phyloP scores from a whole-genome alignment of 257 asterid species.

The Solanum pimpinellifolium region DNA sequence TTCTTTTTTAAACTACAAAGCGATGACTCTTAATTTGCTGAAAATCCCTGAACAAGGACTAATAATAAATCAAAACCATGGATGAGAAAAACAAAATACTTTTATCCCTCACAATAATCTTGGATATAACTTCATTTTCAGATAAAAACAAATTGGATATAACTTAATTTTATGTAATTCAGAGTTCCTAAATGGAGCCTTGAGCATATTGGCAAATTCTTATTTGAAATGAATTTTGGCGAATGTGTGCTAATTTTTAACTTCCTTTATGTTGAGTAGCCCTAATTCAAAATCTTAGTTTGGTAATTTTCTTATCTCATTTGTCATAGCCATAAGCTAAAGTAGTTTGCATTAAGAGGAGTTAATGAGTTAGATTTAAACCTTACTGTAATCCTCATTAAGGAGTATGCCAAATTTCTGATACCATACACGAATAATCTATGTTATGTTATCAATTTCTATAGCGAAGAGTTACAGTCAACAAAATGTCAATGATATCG shows the following conservation, averaged over 20 bases:
- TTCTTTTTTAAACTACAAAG: neutral
- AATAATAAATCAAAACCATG: neutral
- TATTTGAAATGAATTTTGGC: neutral
- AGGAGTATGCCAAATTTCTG: neutral
- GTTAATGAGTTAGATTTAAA: neutral
- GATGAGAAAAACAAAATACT: neutral
- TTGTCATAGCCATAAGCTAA: neutral
- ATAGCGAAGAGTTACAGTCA: neutral
- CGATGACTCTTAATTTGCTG: neutral
- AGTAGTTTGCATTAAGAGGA: neutral
- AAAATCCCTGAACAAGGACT: neutral
- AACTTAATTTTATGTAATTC: neutral
- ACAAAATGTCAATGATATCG: neutral
- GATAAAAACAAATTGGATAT: neutral
- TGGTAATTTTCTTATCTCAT: neutral
- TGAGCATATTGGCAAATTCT: neutral
- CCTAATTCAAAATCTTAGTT: neutral
- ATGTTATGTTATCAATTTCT: neutral
- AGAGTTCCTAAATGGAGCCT: neutral
- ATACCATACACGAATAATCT: neutral
- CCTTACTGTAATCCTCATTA: neutral
- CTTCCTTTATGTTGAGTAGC: neutral
- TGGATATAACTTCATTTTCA: neutral
- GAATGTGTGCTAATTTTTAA: neutral
- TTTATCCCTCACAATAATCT: neutral